Base-by-base conservation (phyloP, 495 filamentous ascomycete species). In the Aspergillus sparsus region DNA sequence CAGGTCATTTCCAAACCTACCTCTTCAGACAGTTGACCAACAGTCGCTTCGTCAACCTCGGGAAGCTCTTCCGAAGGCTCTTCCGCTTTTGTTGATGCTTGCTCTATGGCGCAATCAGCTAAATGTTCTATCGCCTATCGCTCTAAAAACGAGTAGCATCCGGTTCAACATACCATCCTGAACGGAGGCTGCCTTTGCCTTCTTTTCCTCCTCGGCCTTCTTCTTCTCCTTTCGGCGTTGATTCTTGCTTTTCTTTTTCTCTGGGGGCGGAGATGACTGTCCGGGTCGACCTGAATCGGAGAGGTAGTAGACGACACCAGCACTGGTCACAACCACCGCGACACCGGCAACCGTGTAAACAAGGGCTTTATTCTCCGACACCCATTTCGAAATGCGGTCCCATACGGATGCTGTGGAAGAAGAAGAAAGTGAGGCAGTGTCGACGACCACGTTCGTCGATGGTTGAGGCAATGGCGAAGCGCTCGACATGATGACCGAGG, bases 301-400 rank as follows among this genome's bases (percentile, higher is more conserved):
- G 51, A 96, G 79, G 71, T 97, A 97, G 79, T 98, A 98, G 66
- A 93, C 87, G 16, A 89, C 90, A 65, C 93, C 94, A 31, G 92
- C 95, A 61, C 87, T 87, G 32, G 89, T 93, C 58, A 93, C 90
- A 32, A 97, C 91, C 34, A 98, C 85, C 46, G 92, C 92, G 32
- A 96, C 88, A 72, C 93, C 94, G 57, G 91, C 91, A 76, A 97
- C 89, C 62, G 95, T 96, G 74, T 97, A 98, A 41, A 97, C 94
- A 49, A 93, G 80, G 42, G 88, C 89, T 77, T 97, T 98, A 72
- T 98, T 88, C 68, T 98, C 94, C 0, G 93, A 91, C 27, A 89
- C 91, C 92, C 93, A 98, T 74, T 83, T 89, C 62, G 91, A 89
- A 68, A 97, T 75, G 60, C 92, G 87, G 74, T 93, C 88, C 91